Evolutionary conservation across 2,329 filamentous ascomycete genomes (phyloP), one percentile per base, ranked within the genome.

Genomic region (Ophiobolus disseminans): DNA sequence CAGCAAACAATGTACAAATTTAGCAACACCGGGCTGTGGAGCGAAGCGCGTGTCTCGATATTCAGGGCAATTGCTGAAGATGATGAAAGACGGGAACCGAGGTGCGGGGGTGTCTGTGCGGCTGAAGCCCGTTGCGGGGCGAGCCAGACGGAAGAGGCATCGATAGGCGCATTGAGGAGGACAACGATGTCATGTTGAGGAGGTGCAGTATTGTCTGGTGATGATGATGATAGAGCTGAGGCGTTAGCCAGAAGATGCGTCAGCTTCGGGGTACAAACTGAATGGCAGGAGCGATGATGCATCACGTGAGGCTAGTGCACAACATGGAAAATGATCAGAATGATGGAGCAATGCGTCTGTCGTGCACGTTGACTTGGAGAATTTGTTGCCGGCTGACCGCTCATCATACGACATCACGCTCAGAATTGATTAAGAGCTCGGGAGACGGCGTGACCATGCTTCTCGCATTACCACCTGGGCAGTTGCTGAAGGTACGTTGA

Each of bases 51-150:
- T n/a, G n/a, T n/a, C n/a, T n/a, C 23, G 4, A 21, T 13, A 5
- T 17, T 21, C 19, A 37, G 35, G 11, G n/a, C 19, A 9, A 21
- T n/a, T 23, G 16, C 9, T 22, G 19, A 28, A 14, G 19, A 30
- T 26, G 25, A 17, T 45, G 41, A 17, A 20, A 21, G 35, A 13
- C 19, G 19, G 35, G 21, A 13, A 20, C 4, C 8, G 8, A 32
- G n/a, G 35, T 37, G 35, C 8, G 22, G 21, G 21, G 9, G 36
- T 39, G 36, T 22, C 23, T 17, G 38, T 31, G 38, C 25, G 38
- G 37, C 37, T 39, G 38, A 30, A 26, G 13, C 17, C 5, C 14
- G 38, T 20, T 40, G 38, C 38, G 39, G 39, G 39, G 39, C 39
- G 26, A 23, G n/a, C 38, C 7, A 40, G 25, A 21, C 38, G 14